These are phyloP conservation scores for Penicillium sp. DNA, from an alignment of 2,329 filamentous ascomycete genomes.

Conservation along the genomic window DNA sequence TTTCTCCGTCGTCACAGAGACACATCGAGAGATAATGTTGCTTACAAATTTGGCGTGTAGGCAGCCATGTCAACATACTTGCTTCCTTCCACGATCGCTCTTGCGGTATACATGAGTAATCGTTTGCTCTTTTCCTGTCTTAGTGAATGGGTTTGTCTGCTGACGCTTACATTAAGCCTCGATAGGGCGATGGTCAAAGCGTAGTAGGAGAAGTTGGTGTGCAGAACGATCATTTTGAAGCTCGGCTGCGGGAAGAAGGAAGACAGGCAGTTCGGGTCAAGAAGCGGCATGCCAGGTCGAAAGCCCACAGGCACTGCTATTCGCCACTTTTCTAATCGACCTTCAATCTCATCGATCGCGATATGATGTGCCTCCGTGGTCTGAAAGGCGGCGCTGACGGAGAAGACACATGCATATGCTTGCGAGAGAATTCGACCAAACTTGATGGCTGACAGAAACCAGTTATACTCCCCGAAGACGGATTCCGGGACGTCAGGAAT, in stretches of 20 bases:
- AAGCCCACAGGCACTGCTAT: constrained; percentile 31
- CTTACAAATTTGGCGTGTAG: neutral
- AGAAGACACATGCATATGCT: constrained; percentile 38
- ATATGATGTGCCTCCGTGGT: neutral
- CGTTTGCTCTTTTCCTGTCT: constrained; percentile 19
- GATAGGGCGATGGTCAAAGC: constrained; percentile 34
- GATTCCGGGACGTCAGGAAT: constrained; percentile 38
- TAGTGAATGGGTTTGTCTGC: neutral
- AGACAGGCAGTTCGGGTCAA: neutral
- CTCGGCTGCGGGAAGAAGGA: neutral
- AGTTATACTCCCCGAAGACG: constrained; percentile 36
- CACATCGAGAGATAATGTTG: neutral
- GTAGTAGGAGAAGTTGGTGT: constrained; percentile 35
- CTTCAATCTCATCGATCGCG: neutral
- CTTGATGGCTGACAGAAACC: constrained; percentile 35
- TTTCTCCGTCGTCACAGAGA: too few relatives aligned
- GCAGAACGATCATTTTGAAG: constrained; percentile 24
- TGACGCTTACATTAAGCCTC: constrained; percentile 31
- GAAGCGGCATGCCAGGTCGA: constrained; percentile 22
- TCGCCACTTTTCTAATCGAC: constrained; percentile 32
- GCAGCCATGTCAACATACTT: neutral
- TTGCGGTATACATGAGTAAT: constrained; percentile 33
- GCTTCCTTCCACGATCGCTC: constrained; percentile 30
- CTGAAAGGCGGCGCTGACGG: constrained; percentile 33
- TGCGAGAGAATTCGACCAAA: constrained; percentile 36